Conservation (phyloP, 2,329 filamentous ascomycete species). For the Sporothrix curviconia region DNA sequence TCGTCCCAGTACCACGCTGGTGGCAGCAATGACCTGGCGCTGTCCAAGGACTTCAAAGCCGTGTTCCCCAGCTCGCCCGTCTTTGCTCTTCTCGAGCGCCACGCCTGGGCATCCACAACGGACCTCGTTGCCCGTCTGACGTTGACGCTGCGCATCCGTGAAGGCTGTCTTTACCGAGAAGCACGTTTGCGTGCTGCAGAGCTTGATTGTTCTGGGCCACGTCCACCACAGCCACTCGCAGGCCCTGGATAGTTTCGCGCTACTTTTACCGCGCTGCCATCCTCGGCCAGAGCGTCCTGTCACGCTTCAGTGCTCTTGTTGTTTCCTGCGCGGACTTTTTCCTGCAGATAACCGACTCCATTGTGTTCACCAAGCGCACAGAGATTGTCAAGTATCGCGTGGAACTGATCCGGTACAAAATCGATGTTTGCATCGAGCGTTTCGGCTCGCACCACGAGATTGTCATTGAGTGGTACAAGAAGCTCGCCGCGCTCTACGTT, state of each 20-base stretch:
- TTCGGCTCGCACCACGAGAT: slow-evolving; percentile 30
- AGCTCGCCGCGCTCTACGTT: slow-evolving; percentile 32
- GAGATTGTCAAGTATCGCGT: slow-evolving; percentile 32
- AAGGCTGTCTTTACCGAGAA: slow-evolving; percentile 32
- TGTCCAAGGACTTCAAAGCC: slow-evolving; percentile 30
- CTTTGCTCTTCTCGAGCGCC: slow-evolving; percentile 31
- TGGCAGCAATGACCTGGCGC: slow-evolving; percentile 20
- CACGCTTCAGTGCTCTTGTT: slow-evolving; percentile 28
- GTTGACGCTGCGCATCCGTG: slow-evolving; percentile 30
- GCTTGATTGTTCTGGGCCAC: slow-evolving; percentile 31
- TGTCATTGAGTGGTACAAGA: slow-evolving; percentile 32
- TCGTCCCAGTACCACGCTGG: slow-evolving; percentile 27
- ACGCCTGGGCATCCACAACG: slow-evolving; percentile 24
- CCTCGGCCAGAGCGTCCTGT: slow-evolving; percentile 38
- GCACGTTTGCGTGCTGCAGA: slow-evolving; percentile 31
- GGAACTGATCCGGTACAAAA: slow-evolving; percentile 34
- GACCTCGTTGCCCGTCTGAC: slow-evolving; percentile 27
- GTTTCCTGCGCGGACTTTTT: slow-evolving; percentile 32
- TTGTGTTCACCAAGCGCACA: slow-evolving; percentile 30
- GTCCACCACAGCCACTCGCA: slow-evolving; percentile 26
- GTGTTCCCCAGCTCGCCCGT: slow-evolving; percentile 32
- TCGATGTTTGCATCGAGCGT: slow-evolving; percentile 31
- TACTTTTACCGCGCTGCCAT: slow-evolving; percentile 47
- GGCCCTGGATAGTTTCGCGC: slow-evolving; percentile 23
- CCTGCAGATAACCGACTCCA: slow-evolving; percentile 29